phyloP scores from a whole-genome alignment of 2,329 filamentous ascomycete genomes.

The Fusarium poae region DNA sequence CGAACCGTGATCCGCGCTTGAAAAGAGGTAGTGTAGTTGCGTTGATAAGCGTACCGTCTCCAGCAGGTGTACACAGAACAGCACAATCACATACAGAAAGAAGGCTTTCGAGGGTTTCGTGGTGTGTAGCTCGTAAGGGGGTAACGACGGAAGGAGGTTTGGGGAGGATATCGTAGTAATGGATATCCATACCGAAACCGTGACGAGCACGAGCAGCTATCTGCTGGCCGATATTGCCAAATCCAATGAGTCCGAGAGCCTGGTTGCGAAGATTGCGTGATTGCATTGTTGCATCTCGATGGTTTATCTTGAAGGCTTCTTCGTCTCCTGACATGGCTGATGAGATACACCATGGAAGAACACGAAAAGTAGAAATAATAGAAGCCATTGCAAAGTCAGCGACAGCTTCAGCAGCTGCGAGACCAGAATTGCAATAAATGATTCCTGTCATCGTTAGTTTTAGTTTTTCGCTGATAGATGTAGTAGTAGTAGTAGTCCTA shows the following conservation, averaged over 20 bases:
- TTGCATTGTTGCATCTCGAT: conserved; percentile 68
- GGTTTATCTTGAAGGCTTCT: conserved; percentile 67
- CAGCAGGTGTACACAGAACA: conserved; percentile 70
- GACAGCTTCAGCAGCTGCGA: conserved; percentile 78
- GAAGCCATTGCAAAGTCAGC: conserved; percentile 78
- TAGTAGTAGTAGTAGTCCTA: background rate
- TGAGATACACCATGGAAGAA: conserved; percentile 72
- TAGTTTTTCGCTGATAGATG: background rate
- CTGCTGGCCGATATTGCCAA: conserved; percentile 74
- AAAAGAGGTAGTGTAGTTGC: conserved; percentile 62
- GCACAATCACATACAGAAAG: conserved; percentile 69
- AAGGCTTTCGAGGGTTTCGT: conserved; percentile 64
- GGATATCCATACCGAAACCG: conserved; percentile 75
- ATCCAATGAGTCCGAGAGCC: conserved; percentile 74
- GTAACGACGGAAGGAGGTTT: conserved; percentile 60
- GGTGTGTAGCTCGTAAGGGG: conserved; percentile 62
- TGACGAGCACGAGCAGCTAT: conserved; percentile 66
- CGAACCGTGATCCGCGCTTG: conserved; percentile 68
- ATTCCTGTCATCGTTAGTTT: conserved; percentile 60
- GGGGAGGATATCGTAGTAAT: conserved; percentile 71
- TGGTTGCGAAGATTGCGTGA: conserved; percentile 74
- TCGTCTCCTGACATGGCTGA: conserved; percentile 62
- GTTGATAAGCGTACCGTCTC: conserved; percentile 62
- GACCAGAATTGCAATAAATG: conserved; percentile 79
- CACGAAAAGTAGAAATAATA: conserved; percentile 77